Conservation (phyloP, 768 basidiomycete species). For the Phanerochaete sordida region DNA sequence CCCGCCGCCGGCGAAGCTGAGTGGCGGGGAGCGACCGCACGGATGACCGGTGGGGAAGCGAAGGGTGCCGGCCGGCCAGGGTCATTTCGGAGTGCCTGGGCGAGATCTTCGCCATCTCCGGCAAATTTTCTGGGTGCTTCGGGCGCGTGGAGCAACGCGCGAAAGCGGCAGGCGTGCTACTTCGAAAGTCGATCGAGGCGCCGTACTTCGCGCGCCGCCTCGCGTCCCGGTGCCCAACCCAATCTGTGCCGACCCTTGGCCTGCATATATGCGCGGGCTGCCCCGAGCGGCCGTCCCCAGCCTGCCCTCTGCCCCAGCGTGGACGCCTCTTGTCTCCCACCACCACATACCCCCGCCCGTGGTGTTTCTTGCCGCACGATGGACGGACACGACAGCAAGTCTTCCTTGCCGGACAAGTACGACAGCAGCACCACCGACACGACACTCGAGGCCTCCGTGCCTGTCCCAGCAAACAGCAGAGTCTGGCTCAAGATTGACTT, state of each 20-base stretch:
- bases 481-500: constrained; percentile 2
- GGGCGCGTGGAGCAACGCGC: no score
- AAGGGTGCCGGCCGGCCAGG: no score
- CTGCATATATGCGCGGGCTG: neutral
- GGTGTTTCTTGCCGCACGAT: neutral
- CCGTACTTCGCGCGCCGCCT: no score
- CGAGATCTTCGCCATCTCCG: no score
- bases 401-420: neutral
- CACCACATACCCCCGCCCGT: no score
- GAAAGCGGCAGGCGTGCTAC: no score
- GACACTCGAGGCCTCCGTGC: neutral
- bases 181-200: neutral
- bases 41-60: no score
- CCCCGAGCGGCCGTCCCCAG: neutral
- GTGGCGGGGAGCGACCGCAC: no score
- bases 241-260: neutral
- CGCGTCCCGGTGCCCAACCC: no score
- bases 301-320: neutral
- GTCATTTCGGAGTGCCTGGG: no score
- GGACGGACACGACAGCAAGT: neutral
- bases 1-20: no score
- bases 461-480: neutral
- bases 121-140: no score
- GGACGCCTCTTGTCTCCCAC: neutral
- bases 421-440: neutral